phyloP scores from a whole-genome alignment of 1,139 yeast genomes.

The Debaryomycetaceae sp. region DNA sequence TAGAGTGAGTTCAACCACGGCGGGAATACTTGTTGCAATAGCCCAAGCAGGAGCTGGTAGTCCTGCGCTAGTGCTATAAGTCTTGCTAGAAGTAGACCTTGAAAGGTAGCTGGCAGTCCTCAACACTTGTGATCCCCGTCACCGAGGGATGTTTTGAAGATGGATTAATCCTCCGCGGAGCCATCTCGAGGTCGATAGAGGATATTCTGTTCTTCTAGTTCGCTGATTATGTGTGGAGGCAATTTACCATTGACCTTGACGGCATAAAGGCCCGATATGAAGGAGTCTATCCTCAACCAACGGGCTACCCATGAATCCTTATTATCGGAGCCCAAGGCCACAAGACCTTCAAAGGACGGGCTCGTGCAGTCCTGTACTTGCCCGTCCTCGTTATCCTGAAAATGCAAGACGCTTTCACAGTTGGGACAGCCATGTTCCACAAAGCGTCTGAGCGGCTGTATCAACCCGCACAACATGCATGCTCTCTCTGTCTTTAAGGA shows the following conservation, averaged over 20 bases:
- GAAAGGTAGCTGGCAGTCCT: no score
- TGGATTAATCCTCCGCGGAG: conserved; percentile 61
- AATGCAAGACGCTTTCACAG: conserved; percentile 78
- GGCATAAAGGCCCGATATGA: conserved; percentile 85
- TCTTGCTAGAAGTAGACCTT: no score
- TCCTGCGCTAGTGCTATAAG: no score
- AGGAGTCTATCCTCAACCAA: conserved; percentile 89
- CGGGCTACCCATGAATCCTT: conserved; percentile 92
- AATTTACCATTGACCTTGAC: conserved; percentile 86
- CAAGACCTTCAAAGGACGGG: conserved; percentile 92
- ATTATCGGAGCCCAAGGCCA: conserved; percentile 76
- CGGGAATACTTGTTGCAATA: no score
- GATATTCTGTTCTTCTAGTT: conserved; percentile 61
- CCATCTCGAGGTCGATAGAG: conserved; percentile 96
- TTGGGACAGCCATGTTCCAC: conserved; percentile 91
- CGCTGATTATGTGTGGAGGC: conserved; percentile 75
- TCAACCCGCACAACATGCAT: conserved; percentile 92
- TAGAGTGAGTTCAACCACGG: no score
- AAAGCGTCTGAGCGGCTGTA: conserved; percentile 67
- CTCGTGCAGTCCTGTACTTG: conserved; percentile 88
- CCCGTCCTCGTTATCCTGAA: conserved; percentile 73
- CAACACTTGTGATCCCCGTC: no score
- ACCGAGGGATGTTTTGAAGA: neutral
- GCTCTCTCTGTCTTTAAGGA: conserved; percentile 77
- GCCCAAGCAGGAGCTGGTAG: no score